Base-by-base conservation (phyloP, 2,329 filamentous ascomycete genomes). In the Corynespora cassiicola region DNA sequence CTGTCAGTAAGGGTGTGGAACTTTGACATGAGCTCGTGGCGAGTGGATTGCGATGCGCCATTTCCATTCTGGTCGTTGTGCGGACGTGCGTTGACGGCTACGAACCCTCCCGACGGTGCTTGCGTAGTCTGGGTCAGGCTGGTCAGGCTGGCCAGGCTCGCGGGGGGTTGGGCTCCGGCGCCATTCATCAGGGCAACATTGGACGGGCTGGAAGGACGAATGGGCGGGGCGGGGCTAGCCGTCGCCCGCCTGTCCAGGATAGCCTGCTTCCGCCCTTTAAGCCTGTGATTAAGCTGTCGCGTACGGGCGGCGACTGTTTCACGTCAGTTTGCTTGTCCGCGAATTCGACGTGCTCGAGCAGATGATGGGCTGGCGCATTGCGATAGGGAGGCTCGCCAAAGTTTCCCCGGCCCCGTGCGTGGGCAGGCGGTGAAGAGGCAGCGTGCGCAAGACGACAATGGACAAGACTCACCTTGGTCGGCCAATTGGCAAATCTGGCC, bases 401-500 rank as follows among this genome's bases (percentile, higher is more conserved):
- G n/a, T n/a, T n/a, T n/a, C n/a, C n/a, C n/a, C n/a, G n/a, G n/a
- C n/a, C n/a, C n/a, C n/a, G n/a, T n/a, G n/a, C n/a, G n/a, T n/a
- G n/a, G 8, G 3, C 11, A 12, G 7, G 29, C 11, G 17, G 15
- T 19, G 24, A 8, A 23, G 15, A 26, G 19, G 10, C 14, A 12
- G 31, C 15, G 22, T 29, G 12, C 20, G 9, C 24, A 4, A 21
- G 19, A 31, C 20, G 37, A 24, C 11, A 14, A 41, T 21, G n/a
- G 12, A 10, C 19, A 12, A 31, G 31, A 46, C 72, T 53, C 63
- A 80, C 79, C 84, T 73, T 89, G 86, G 61, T 95, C 90, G 3
- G 90, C 89, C 58, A 85, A 83, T 61, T 89, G 88, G 52, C 88
- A 90, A 27, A 95, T 80, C 50, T 87, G 79, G 23, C 83, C 81